These are phyloP conservation scores for Terana coerulea DNA, from an alignment of 768 basidiomycete genomes.

Conservation along the genomic window DNA sequence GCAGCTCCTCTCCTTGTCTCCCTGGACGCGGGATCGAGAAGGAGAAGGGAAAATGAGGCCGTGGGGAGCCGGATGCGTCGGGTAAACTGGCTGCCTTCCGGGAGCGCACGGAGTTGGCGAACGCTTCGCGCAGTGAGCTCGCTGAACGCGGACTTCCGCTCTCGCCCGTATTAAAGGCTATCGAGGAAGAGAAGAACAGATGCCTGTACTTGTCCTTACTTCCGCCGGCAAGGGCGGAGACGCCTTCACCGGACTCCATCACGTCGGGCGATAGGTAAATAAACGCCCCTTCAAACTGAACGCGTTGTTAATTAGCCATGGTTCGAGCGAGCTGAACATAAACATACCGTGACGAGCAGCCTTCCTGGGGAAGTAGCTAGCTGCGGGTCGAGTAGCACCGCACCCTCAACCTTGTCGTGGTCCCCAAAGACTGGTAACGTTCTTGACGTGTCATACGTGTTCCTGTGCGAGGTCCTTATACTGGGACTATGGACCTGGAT, in stretches of 20 bases:
- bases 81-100: slow-evolving; percentile 19
- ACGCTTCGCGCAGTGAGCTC: slow-evolving; percentile 23
- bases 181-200: slow-evolving; percentile 23
- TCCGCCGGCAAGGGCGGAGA: slow-evolving; percentile 7
- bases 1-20: slow-evolving; percentile 54
- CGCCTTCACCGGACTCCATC: slow-evolving; percentile 17
- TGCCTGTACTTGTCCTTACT: slow-evolving; percentile 22
- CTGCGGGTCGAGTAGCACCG: slow-evolving; percentile 51
- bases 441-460: slow-evolving; percentile 22
- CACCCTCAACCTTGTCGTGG: slow-evolving; percentile 57
- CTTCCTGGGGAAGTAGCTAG: slow-evolving; percentile 48
- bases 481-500: slow-evolving; percentile 61
- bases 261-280: slow-evolving; percentile 34
- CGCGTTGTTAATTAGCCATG: too few species aligned
- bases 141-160: slow-evolving; percentile 19
- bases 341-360: slow-evolving; percentile 50
- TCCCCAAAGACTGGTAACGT: slow-evolving; percentile 53
- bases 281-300: slow-evolving; percentile 63
- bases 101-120: slow-evolving; percentile 22
- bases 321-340: too few species aligned
- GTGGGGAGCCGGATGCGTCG: slow-evolving; percentile 8
- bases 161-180: slow-evolving; percentile 20
- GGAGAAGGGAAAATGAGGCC: slow-evolving; percentile 37
- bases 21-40: slow-evolving; percentile 53
- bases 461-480: slow-evolving; percentile 41